A percentile compares a stretch with the other conserved stretches of the same genome.
Conservation (phyloP, 192 early-diverging fungal genomes). For the Linnemannia schmuckeri region DNA sequence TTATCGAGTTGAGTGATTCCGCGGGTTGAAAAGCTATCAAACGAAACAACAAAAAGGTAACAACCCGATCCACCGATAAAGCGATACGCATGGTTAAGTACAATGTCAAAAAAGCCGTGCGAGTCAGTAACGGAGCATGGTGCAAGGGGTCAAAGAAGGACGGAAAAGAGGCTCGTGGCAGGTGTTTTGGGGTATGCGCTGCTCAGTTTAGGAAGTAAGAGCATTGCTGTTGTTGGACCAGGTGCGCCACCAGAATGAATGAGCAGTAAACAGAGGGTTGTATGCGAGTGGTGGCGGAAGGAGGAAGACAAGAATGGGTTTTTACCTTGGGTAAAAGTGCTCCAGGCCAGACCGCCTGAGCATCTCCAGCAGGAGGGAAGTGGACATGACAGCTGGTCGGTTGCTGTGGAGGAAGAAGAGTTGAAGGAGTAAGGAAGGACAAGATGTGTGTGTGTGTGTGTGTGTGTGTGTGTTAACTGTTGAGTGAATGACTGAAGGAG, state of each 20-base stretch:
- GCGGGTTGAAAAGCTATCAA: slow-evolving; percentile 66
- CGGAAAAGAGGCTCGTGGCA: neutral
- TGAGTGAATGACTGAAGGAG: neutral
- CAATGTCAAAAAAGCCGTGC: neutral
- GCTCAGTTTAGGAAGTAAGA: neutral
- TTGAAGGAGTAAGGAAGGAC: neutral
- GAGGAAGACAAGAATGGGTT: neutral
- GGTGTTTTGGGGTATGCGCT: too few relatives aligned
- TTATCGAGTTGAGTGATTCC: slow-evolving; percentile 73
- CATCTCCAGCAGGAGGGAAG: slow-evolving; percentile 72
- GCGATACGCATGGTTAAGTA: neutral
- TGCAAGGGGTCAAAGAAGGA: neutral
- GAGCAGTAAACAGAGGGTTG: neutral
- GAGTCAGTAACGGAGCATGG: neutral
- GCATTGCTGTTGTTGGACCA: neutral
- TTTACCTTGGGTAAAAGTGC: slow-evolving; percentile 68
- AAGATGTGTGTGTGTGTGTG: neutral
- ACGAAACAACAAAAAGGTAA: neutral
- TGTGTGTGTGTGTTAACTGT: neutral
- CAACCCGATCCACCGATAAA: neutral
- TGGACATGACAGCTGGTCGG: slow-evolving; percentile 36
- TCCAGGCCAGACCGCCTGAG: slow-evolving; percentile 74
- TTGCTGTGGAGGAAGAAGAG: neutral
- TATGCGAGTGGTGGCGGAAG: neutral
- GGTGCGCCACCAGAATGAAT: neutral